Evolutionary conservation across 1,284 basidiomycete genomes (phyloP).

Genomic region (Ceratobasidium sp.): DNA sequence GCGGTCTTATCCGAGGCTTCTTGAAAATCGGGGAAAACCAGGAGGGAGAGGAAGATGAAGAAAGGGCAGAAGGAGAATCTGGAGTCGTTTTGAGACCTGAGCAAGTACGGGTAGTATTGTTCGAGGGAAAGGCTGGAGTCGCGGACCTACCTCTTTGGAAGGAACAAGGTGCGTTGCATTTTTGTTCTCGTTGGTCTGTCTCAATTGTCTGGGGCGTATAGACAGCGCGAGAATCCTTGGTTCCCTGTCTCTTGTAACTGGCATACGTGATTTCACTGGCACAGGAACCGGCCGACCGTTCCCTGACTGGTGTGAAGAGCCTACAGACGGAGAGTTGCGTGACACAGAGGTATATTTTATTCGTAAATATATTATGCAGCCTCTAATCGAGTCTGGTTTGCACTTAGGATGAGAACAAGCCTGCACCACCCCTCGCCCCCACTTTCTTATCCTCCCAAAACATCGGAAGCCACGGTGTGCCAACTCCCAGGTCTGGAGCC

Average conservation of each 20-base stretch:
- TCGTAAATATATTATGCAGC: not conserved
- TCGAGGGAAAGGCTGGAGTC: constrained; percentile 64
- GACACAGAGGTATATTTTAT: constrained; percentile 49
- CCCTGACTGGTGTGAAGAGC: constrained; percentile 54
- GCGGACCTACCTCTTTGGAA: constrained; percentile 31
- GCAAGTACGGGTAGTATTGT: constrained; percentile 78
- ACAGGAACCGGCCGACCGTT: constrained; percentile 51
- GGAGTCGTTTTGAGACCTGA: constrained; percentile 81
- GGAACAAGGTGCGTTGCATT: constrained; percentile 50
- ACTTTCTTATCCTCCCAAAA: constrained; percentile 24
- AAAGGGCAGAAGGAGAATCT: constrained; percentile 50
- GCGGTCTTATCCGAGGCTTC: constrained; percentile 69
- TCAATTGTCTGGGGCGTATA: constrained; percentile 41
- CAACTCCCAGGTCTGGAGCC: constrained; percentile 49
- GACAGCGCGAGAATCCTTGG: constrained; percentile 58
- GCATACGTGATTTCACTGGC: constrained; percentile 49
- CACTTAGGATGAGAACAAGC: constrained; percentile 48
- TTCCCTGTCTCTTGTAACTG: constrained; percentile 63
- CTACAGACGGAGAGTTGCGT: constrained; percentile 53
- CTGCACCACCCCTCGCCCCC: constrained; percentile 51
- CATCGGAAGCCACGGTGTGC: constrained; percentile 44
- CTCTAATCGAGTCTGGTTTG: not conserved
- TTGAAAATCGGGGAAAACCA: constrained; percentile 50
- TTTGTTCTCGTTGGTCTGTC: not conserved
- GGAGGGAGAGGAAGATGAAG: constrained; percentile 16